Conservation (phyloP, 768 basidiomycete species). For the Asterophora lycoperdoides region DNA sequence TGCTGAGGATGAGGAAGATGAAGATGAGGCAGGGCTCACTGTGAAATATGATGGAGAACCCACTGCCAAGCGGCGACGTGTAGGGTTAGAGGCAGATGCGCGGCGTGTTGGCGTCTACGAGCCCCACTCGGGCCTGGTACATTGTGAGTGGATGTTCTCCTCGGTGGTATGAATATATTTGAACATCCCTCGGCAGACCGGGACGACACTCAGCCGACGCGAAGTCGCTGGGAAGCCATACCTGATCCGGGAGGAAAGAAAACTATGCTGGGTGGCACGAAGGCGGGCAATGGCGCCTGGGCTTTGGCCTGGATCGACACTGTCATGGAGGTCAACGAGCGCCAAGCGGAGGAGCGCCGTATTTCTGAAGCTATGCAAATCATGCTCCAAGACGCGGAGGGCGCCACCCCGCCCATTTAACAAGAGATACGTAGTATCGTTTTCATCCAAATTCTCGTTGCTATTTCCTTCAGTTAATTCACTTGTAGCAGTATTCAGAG, state of each 20-base stretch:
- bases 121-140: constrained; percentile 70
- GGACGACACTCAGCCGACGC: constrained; percentile 71
- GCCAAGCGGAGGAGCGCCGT: background rate
- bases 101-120: constrained; percentile 75
- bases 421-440: constrained; percentile 1
- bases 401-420: background rate
- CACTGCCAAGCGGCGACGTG: constrained; percentile 26
- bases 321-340: constrained; percentile 33
- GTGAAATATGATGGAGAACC: constrained; percentile 8
- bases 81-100: constrained; percentile 20
- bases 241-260: constrained; percentile 39
- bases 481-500: too few species aligned
- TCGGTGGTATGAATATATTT: background rate
- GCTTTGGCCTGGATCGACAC: constrained; percentile 76
- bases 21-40: constrained; percentile 21
- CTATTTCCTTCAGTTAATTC: too few species aligned
- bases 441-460: background rate
- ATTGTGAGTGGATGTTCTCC: constrained; percentile 48
- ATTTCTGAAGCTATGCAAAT: background rate
- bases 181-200: constrained; percentile 48
- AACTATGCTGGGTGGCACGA: constrained; percentile 63
- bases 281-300: constrained; percentile 78
- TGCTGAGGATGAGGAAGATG: constrained; percentile 16
- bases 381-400: constrained; percentile 1
- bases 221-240: constrained; percentile 54